These are phyloP conservation scores for Colletotrichum sojae DNA, from an alignment of 2,329 filamentous ascomycete species.

Conservation along the genomic window DNA sequence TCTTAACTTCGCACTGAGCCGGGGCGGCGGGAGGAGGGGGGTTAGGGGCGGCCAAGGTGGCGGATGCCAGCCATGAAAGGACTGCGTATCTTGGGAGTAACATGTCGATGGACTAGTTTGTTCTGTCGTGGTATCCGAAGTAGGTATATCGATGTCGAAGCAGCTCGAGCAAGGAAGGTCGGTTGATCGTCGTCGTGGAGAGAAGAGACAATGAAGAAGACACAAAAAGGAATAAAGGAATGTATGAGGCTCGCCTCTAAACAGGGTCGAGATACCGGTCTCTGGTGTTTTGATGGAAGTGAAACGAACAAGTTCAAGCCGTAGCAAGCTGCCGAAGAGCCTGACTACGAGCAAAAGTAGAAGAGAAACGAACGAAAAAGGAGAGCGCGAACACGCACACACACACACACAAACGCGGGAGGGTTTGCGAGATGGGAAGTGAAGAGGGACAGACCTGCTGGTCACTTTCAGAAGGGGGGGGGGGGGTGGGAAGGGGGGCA, in stretches of 20 bases:
- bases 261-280: slow-evolving; percentile 41
- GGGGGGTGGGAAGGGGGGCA: neutral
- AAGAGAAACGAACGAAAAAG: slow-evolving; percentile 37
- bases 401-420: too few species aligned
- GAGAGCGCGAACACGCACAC: neutral
- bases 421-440: slow-evolving; percentile 24
- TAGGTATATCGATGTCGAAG: neutral
- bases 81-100: slow-evolving; percentile 29
- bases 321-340: slow-evolving; percentile 18
- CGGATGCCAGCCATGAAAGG: slow-evolving; percentile 33
- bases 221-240: slow-evolving; percentile 33
- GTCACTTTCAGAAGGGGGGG: slow-evolving; percentile 25
- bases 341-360: slow-evolving; percentile 4
- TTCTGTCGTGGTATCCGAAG: neutral
- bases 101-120: slow-evolving; percentile 6
- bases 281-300: slow-evolving; percentile 29
- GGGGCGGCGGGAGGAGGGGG: slow-evolving; percentile 14
- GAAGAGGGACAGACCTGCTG: slow-evolving; percentile 39
- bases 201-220: slow-evolving; percentile 1
- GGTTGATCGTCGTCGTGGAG: too few species aligned
- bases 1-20: slow-evolving; percentile 30
- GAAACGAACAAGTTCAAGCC: slow-evolving; percentile 22
- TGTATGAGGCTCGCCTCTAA: slow-evolving; percentile 41
- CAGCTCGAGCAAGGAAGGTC: neutral
- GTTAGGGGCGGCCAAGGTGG: slow-evolving; percentile 34